phyloP scores from a whole-genome alignment of 306 rosid species.

The Carpinus viminea region DNA sequence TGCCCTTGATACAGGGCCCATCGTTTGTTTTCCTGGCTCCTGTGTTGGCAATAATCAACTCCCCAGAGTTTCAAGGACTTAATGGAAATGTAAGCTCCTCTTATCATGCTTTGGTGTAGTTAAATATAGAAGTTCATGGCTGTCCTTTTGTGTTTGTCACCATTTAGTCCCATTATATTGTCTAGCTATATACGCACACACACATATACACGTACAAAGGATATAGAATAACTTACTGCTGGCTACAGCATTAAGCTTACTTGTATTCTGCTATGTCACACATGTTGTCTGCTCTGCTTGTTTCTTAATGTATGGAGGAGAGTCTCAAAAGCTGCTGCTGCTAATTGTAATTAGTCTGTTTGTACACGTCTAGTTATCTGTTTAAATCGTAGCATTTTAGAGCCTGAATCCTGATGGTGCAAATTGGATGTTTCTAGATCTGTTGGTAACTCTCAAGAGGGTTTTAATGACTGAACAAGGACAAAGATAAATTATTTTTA shows the following conservation, averaged over 20 bases:
- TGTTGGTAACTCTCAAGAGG: neutral
- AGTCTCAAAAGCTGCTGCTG: neutral
- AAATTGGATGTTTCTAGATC: neutral
- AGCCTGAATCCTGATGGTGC: neutral
- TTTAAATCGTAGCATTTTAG: neutral
- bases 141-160: constrained; percentile 3
- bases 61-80: constrained; percentile 80
- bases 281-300: neutral
- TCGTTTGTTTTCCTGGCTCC: constrained; percentile 93
- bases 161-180: neutral
- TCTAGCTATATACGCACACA: neutral
- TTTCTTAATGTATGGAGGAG: neutral
- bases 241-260: neutral
- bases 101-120: constrained; percentile 23
- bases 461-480: neutral
- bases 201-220: neutral
- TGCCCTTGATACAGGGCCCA: constrained; percentile 95
- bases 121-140: neutral
- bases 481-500: neutral
- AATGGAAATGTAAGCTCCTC: constrained; percentile 71
- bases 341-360: neutral
- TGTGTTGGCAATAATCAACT: constrained; percentile 78
- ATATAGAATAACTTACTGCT: neutral
- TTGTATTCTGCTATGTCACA: neutral
- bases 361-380: neutral